A percentile compares a stretch with the other conserved stretches of the same genome.
Evolutionary conservation across 2,329 filamentous ascomycete species (phyloP).

Genomic region (Penicillium brasilianum): DNA sequence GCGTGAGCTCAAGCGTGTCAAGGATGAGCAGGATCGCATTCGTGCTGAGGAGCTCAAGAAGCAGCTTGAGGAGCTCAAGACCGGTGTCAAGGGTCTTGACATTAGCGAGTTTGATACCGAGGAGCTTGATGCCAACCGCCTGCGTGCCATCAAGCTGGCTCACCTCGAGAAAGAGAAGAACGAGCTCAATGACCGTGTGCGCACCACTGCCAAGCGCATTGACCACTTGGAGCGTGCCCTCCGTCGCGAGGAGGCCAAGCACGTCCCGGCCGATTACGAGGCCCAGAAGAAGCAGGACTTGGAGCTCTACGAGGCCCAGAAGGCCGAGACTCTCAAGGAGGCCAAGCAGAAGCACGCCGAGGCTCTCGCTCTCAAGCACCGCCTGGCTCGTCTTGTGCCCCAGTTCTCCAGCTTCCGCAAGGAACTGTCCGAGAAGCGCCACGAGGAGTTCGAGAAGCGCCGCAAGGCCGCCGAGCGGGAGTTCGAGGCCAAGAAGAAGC

Average conservation of each 20-base stretch:
- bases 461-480: slow-evolving; percentile 90
- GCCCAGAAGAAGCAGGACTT: slow-evolving; percentile 78
- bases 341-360: slow-evolving; percentile 88
- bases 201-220: slow-evolving; percentile 91
- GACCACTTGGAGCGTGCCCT: slow-evolving; percentile 97
- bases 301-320: slow-evolving; percentile 78
- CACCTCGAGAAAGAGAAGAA: slow-evolving; percentile 99
- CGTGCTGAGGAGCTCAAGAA: slow-evolving; percentile 93
- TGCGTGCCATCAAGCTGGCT: slow-evolving; percentile 92
- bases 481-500: slow-evolving; percentile 86
- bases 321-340: slow-evolving; percentile 76
- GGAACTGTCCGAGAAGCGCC: slow-evolving; percentile 81
- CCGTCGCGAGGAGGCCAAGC: slow-evolving; percentile 93
- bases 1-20: slow-evolving; percentile 82
- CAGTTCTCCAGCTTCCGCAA: slow-evolving; percentile 82
- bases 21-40: slow-evolving; percentile 86
- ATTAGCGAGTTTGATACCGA: slow-evolving; percentile 74
- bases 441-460: slow-evolving; percentile 94
- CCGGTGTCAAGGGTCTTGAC: slow-evolving; percentile 80
- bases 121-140: slow-evolving; percentile 83
- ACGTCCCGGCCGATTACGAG: slow-evolving; percentile 83
- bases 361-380: slow-evolving; percentile 90
- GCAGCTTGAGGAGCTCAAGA: slow-evolving; percentile 88
- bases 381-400: slow-evolving; percentile 82
- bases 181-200: slow-evolving; percentile 86